These are phyloP conservation scores for Leucocoprinus birnbaumii DNA, from an alignment of 768 basidiomycete genomes.

Conservation along the genomic window DNA sequence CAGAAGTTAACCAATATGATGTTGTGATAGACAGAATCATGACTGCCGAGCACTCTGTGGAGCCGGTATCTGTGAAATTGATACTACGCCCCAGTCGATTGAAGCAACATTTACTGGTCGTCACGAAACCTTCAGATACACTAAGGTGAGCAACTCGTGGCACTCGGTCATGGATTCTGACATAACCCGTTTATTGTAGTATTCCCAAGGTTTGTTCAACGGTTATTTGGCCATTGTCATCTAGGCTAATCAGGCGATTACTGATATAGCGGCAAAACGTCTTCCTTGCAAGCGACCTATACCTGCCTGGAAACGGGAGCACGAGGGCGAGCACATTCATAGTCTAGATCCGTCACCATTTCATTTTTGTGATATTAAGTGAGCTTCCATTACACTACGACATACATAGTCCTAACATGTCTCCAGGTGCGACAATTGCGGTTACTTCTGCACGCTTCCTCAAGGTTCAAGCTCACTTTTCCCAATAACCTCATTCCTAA, in stretches of 20 bases:
- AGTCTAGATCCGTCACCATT: conserved; percentile 39
- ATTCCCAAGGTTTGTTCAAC: conserved; percentile 48
- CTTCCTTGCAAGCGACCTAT: conserved; percentile 47
- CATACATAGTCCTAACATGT: no score
- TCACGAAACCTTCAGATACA: conserved; percentile 63
- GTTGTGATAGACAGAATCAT: conserved; percentile 48
- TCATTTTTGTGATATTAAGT: conserved; percentile 55
- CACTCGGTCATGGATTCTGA: not conserved
- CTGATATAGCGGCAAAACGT: conserved; percentile 42
- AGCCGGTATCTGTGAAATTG: conserved; percentile 56
- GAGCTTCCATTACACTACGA: conserved; percentile 8
- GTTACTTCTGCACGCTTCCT: conserved; percentile 57
- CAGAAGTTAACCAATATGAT: no score
- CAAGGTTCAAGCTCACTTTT: conserved; percentile 36
- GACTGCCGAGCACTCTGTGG: conserved; percentile 40
- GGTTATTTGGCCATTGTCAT: no score
- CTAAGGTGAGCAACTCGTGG: conserved; percentile 39
- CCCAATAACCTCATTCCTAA: not conserved
- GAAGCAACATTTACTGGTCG: conserved; percentile 59
- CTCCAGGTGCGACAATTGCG: conserved; percentile 49
- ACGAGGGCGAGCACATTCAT: conserved; percentile 48
- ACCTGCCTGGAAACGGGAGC: conserved; percentile 36
- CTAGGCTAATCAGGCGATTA: no score
- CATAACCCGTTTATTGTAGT: conserved; percentile 30
- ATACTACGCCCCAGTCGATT: conserved; percentile 55